Conservation (phyloP, 495 filamentous ascomycete species). For the Tuber calosporum region DNA sequence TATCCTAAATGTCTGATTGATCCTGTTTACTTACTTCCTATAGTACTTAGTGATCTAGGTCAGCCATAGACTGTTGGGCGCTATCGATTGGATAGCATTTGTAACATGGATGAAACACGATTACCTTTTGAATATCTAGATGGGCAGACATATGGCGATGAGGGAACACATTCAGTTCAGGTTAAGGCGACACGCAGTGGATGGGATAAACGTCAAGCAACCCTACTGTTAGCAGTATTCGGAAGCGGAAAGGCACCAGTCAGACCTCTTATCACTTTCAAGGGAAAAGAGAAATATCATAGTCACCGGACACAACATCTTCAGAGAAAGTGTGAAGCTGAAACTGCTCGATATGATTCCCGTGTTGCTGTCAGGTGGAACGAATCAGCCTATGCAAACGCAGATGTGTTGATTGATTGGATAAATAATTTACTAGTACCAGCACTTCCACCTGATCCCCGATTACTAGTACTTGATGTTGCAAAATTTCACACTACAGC, state of each 20-base stretch:
- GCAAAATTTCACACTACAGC: conserved; percentile 12
- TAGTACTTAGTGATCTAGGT: neutral
- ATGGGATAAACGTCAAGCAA: neutral
- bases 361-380: neutral
- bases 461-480: conserved; percentile 8
- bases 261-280: neutral
- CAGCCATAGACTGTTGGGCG: too few relatives aligned
- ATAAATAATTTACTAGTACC: neutral
- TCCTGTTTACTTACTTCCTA: too few relatives aligned
- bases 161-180: neutral
- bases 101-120: neutral
- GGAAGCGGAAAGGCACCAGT: neutral
- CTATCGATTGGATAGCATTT: neutral
- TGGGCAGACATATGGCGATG: neutral
- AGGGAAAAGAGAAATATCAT: neutral
- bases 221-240: neutral
- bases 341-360: neutral
- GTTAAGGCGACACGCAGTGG: neutral
- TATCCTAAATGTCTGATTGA: too few relatives aligned
- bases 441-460: neutral
- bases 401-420: neutral
- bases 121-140: neutral
- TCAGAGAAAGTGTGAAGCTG: neutral
- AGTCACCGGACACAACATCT: neutral
- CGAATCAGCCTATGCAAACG: neutral